Percentiles rank a stretch among this genome's conserved stretches.
phyloP scores from a whole-genome alignment of 768 basidiomycete genomes.

The Suillus luteus region DNA sequence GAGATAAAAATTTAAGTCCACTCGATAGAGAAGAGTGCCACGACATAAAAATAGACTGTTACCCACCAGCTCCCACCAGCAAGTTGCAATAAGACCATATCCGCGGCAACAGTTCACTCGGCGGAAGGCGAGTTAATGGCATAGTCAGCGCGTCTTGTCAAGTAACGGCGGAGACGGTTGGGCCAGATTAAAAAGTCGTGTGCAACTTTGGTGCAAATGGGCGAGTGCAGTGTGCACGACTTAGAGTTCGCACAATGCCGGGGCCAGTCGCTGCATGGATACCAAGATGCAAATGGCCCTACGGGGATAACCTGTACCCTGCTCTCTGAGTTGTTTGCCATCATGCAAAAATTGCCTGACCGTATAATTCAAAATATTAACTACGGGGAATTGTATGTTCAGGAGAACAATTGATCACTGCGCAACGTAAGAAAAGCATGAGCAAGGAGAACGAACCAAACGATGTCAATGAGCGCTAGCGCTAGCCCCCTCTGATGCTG shows the following conservation, averaged over 20 bases:
- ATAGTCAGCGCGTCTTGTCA: neutral
- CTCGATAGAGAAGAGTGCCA: neutral
- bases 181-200: neutral
- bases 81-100: neutral
- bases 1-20: neutral
- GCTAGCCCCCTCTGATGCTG: too few species aligned
- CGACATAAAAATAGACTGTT: neutral
- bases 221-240: neutral
- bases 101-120: neutral
- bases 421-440: too few species aligned
- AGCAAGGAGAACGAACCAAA: too few species aligned
- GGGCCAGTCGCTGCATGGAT: too few species aligned
- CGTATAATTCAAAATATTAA: too few species aligned
- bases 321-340: too few species aligned
- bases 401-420: too few species aligned
- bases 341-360: too few species aligned
- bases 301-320: too few species aligned
- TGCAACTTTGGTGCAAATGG: neutral
- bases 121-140: neutral
- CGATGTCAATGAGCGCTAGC: too few species aligned
- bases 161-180: neutral
- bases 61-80: neutral
- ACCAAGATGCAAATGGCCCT: too few species aligned
- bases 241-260: neutral
- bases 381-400: too few species aligned